phyloP scores from a whole-genome alignment of 2,329 filamentous ascomycete species.

The Alternaria sp. region DNA sequence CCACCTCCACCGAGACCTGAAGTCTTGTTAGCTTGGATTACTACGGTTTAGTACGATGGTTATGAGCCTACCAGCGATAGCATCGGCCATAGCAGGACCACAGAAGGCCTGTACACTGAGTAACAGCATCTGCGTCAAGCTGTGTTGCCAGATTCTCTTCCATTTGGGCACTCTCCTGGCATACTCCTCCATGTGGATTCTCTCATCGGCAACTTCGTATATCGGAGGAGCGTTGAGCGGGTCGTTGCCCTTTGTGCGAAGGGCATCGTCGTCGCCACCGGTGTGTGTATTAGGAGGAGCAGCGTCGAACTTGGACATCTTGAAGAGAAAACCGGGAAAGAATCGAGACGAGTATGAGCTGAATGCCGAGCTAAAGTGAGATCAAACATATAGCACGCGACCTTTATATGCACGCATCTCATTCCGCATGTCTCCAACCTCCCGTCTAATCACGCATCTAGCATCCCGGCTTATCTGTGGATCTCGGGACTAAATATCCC shows the following conservation, averaged over 20 bases:
- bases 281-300: slow-evolving; percentile 47
- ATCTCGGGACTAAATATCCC: slow-evolving; percentile 28
- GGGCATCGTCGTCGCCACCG: slow-evolving; percentile 42
- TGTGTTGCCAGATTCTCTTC: slow-evolving; percentile 59
- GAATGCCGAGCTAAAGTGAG: slow-evolving; percentile 16
- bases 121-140: slow-evolving; percentile 60
- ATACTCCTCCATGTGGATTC: slow-evolving; percentile 52
- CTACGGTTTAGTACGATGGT: background rate
- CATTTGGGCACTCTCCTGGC: slow-evolving; percentile 49
- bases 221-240: slow-evolving; percentile 33
- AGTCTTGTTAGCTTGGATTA: background rate
- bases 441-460: slow-evolving; percentile 13
- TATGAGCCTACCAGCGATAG: slow-evolving; percentile 35
- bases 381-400: slow-evolving; percentile 9
- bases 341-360: background rate
- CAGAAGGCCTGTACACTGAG: slow-evolving; percentile 58
- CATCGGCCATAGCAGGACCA: slow-evolving; percentile 44
- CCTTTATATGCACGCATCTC: slow-evolving; percentile 27
- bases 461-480: slow-evolving; percentile 33
- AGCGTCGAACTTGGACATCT: slow-evolving; percentile 44
- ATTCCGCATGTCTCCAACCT: slow-evolving; percentile 8
- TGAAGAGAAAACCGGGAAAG: background rate
- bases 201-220: slow-evolving; percentile 35
- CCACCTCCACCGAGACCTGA: slow-evolving; percentile 52
- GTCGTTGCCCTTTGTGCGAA: slow-evolving; percentile 39